Base-by-base conservation (phyloP, 345 rosid genomes). In the Firmiana major region DNA sequence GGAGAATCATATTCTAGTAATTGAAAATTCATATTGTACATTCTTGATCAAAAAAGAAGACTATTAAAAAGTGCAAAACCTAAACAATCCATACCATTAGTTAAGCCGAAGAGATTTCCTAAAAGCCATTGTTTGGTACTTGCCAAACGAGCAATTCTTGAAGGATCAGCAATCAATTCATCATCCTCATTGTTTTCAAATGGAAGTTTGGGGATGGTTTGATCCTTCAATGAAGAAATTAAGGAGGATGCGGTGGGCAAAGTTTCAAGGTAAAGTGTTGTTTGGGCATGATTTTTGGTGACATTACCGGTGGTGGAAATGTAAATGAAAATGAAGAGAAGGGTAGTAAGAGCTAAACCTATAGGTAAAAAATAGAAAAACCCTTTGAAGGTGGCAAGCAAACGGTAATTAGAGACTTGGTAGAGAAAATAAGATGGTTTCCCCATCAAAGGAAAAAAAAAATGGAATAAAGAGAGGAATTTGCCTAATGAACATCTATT, bases 321-420 rank as follows among this genome's bases (percentile, higher is more conserved):
- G 77, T 87, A 85, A 73, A 87, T 60, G 80, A 87, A 83, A 76
- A 87, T 68, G 84, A 81, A 68, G 34, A 86, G 83, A 66, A 84
- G 82, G 62, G 86, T 80, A 6, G 81, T 55, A 75, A 89, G 82
- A 13, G 90, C 89, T 75, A 86, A 65, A 82, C 78, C 77, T 16
- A 86, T 70, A 12, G 88, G 87, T 17, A 86, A 62, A 75, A 84
- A 78, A 85, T 85, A 83, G 80, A 84, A 83, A 67, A 66, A 78
- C 57, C 67, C 78, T 75, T 64, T 80, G 63, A 21, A 26, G 54
- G 69, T 57, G 72, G 85, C 63, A 48, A 62, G 81, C 76, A 77
- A 78, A n/a, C 83, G 81, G 55, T 86, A 83, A 24, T 51, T 84
- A 38, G 80, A 22, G 64, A 77, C 4, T 36, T 80, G 69, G 77